Evolutionary conservation across 495 filamentous ascomycete species (phyloP).

Genomic region (Aspergillus affinis): DNA sequence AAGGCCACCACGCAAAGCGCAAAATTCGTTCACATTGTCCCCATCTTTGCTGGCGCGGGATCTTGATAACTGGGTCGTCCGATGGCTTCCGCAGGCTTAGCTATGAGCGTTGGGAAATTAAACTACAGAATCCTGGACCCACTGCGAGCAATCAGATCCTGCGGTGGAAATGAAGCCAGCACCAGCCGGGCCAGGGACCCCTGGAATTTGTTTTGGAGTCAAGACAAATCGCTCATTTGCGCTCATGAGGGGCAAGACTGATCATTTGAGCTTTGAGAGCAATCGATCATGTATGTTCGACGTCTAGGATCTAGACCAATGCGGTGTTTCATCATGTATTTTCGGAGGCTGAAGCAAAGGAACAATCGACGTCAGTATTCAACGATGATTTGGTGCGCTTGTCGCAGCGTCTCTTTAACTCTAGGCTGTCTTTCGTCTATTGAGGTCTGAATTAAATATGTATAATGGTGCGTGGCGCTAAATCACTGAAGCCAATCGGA

Average conservation of each 20-base stretch:
- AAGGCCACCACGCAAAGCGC: conserved; percentile 1
- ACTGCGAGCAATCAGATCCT: conserved; percentile 1
- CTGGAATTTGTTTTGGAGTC: background rate
- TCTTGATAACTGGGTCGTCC: conserved; percentile 2
- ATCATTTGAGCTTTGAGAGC: background rate
- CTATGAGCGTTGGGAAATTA: conserved; percentile 12
- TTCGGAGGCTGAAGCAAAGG: background rate
- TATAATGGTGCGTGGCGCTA: background rate
- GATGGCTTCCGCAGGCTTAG: conserved; percentile 1
- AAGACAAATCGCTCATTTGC: background rate
- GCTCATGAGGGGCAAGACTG: background rate
- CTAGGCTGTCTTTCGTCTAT: background rate
- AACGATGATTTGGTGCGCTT: too few species aligned
- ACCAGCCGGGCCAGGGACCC: background rate
- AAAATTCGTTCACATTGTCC: background rate
- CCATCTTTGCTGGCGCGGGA: background rate
- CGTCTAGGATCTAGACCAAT: background rate
- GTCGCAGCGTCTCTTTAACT: background rate
- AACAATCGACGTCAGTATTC: background rate
- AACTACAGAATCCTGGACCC: conserved; percentile 8
- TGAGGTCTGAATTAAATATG: background rate
- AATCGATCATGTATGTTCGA: background rate
- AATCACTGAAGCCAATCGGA: background rate
- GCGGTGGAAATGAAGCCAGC: background rate
- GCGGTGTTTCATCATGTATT: background rate